Base-by-base conservation (phyloP, 1,139 yeast species). In the Candida sojae region DNA sequence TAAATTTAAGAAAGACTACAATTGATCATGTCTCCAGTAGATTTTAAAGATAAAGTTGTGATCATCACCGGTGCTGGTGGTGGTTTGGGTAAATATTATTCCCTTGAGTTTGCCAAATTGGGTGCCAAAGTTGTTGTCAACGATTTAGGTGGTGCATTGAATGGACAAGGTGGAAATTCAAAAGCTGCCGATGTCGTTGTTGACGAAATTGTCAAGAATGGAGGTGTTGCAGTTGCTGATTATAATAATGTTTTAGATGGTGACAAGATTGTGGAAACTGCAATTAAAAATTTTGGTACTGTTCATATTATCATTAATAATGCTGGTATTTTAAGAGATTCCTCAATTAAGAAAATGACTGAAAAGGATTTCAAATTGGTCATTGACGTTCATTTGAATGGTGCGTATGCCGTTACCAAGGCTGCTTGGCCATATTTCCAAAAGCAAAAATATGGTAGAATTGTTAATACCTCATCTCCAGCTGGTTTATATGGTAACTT, bases 21-120 rank as follows among this genome's bases (percentile, higher is more conserved):
- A 36, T 36, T 17, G 23, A 44, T 38, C 23, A 70, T 70, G 77
- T 66, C 73, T 42, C 61, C 67, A 61, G 62, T 73, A 57, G 68
- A 75, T 17, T 89, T 84, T 62, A 86, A 88, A 60, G 90, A 84
- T 62, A 84, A 87, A 66, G 97, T 91, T 45, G 97, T 90, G 33
- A 82, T 91, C 54, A 84, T 93, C 66, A 93, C 98, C 50, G 99
- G 98, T 42, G 96, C 97, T 45, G 99, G 99, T 56, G 98, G 97
- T 59, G 99, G 98, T 37, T 80, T 93, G 46, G 99, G 99, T 38
- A 87, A 80, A 63, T 84, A 84, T 47, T 93, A 93, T 68, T 96
- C 97, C 23, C 72, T 89, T 37, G 92, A 86, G 59, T 92, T 80
- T 68, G 98, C 96, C 46, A 76, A 83, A 54, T 78, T 96, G 61